Evolutionary conservation across 768 basidiomycete genomes (phyloP).

Genomic region (Tylopilus vinaceipallidus): DNA sequence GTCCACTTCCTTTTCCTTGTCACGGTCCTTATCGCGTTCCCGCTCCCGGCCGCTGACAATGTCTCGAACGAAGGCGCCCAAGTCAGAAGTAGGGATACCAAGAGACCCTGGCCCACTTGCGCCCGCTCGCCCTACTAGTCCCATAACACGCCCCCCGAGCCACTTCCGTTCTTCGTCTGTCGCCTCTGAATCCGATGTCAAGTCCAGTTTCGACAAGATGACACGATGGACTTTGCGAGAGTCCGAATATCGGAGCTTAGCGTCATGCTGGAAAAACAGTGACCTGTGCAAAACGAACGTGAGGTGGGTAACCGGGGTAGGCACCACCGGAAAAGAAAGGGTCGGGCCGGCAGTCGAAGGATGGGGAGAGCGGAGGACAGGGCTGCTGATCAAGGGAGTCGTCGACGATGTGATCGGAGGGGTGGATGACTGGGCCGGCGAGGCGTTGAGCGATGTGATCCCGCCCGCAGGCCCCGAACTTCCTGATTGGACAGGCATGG

Average conservation of each 20-base stretch:
- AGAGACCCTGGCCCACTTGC: conserved; percentile 41
- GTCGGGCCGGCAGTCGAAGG: conserved; percentile 17
- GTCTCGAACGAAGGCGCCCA: conserved; percentile 49
- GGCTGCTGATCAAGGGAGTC: conserved; percentile 9
- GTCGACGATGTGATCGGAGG: neutral
- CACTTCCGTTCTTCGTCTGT: conserved; percentile 33
- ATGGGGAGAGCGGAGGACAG: conserved; percentile 1
- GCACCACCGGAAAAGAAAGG: neutral
- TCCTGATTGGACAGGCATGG: conserved; percentile 21
- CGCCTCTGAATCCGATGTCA: conserved; percentile 30
- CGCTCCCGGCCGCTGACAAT: conserved; percentile 36
- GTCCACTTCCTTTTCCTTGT: conserved; percentile 34
- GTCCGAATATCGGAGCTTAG: conserved; percentile 39
- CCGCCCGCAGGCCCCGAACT: conserved; percentile 10
- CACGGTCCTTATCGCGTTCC: conserved; percentile 28
- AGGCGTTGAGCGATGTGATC: conserved; percentile 17
- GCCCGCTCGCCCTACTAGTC: conserved; percentile 38
- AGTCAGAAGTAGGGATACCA: conserved; percentile 48
- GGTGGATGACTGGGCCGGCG: conserved; percentile 15
- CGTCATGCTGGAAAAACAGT: conserved; percentile 28
- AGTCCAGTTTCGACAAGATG: conserved; percentile 57
- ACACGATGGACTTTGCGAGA: conserved; percentile 62
- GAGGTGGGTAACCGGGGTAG: conserved; percentile 16
- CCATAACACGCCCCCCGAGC: conserved; percentile 35
- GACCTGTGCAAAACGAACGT: conserved; percentile 24